Evolutionary conservation across 768 basidiomycete species (phyloP), one percentile per base, ranked within the genome.

Genomic region (Podaxis sp.): DNA sequence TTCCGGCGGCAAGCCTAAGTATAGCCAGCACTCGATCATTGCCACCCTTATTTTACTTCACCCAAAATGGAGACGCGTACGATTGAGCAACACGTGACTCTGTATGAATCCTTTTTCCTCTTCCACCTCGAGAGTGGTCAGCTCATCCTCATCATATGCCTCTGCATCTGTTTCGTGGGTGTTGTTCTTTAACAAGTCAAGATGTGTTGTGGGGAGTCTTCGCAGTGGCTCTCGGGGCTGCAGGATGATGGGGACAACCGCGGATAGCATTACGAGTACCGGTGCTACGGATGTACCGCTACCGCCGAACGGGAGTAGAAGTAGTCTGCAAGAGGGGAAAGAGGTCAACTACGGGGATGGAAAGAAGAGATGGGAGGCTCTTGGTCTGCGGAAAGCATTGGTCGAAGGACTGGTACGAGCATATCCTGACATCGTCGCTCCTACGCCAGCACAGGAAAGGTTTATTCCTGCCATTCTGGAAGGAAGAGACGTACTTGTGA

Each of bases 381-480:
- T 86, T 5, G 87, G 88, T 19, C 73, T 92, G 24, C 77, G 79
- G 57, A 74, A 77, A 17, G 68, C 75, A 28, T 77, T 89, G 36
- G 78, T 80, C 11, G 68, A 77, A 26, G 83, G 84, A 3, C 70
- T 91, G 52, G 76, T 75, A 39, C 70, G 69, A 13, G 87, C 89
- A 15, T 92, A 91, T 72, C 89, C 89, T 1, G 76, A 80, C 57
- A 79, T 92, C 30, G 71, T 74, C 63, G 62, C 72, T 40, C 88
- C 90, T 2, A 92, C 90, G 0, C 72, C 75, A 12, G 81, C 82
- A 36, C 90, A 93, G 70, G 75, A 71, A 48, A 75, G 76, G 57
- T 82, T 92, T 58, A 87, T 92, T 61, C 83, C 84, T 2, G 89
- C 86, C 17, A 77, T 90, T 8, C 63, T 87, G 33, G 69, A 70